phyloP scores from a whole-genome alignment of 2,329 filamentous ascomycete genomes.

The Tolypocladium album region DNA sequence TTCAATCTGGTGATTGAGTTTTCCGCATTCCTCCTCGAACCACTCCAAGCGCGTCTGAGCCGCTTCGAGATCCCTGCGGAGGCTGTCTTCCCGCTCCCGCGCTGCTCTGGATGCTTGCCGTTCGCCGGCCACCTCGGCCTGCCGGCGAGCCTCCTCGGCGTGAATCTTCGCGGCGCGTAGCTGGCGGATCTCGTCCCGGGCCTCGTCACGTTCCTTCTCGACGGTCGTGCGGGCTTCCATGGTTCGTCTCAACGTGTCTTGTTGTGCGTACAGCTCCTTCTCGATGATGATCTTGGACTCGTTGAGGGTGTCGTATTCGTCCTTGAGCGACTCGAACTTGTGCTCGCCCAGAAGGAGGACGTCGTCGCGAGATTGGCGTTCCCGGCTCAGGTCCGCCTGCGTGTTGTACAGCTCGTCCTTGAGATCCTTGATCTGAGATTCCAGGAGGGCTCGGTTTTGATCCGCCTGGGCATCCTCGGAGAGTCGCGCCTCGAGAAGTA shows the following conservation, averaged over 20 bases:
- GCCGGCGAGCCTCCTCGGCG: conserved; percentile 74
- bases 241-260: conserved; percentile 78
- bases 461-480: conserved; percentile 81
- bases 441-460: conserved; percentile 70
- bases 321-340: conserved; percentile 70
- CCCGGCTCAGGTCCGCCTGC: conserved; percentile 80
- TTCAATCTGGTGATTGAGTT: conserved; percentile 71
- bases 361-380: conserved; percentile 88
- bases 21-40: conserved; percentile 67
- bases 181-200: conserved; percentile 73
- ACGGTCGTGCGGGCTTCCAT: conserved; percentile 70
- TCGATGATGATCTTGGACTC: conserved; percentile 96
- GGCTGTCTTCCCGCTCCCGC: conserved; percentile 65
- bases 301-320: conserved; percentile 78
- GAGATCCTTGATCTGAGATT: conserved; percentile 77
- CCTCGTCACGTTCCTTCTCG: conserved; percentile 81
- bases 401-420: conserved; percentile 77
- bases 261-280: conserved; percentile 93
- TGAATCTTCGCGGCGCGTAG: conserved; percentile 75
- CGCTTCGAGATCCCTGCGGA: conserved; percentile 70
- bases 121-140: conserved; percentile 73
- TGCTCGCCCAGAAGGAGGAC: conserved; percentile 85
- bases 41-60: conserved; percentile 67
- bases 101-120: conserved; percentile 67
- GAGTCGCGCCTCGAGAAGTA: conserved; percentile 74